phyloP scores from a whole-genome alignment of 768 basidiomycete genomes.

The Ramaria sp. region DNA sequence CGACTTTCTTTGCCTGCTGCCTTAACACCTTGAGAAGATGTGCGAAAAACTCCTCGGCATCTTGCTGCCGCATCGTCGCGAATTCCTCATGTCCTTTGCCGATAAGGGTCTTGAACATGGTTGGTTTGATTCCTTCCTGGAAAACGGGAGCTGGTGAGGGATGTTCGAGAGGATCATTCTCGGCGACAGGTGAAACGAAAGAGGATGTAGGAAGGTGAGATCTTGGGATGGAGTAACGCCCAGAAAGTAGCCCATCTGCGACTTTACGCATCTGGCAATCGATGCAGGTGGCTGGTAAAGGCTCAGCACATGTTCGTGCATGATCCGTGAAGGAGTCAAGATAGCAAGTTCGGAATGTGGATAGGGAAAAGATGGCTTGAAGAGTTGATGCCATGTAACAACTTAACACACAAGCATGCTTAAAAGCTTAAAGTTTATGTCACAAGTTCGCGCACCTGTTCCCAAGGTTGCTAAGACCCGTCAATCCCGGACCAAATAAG shows the following conservation, averaged over 20 bases:
- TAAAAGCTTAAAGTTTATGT: too few relatives aligned
- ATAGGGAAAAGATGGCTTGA: conserved; percentile 76
- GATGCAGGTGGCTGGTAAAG: conserved; percentile 74
- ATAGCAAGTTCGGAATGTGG: conserved; percentile 69
- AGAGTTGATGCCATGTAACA: conserved; percentile 97
- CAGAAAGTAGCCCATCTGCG: conserved; percentile 85
- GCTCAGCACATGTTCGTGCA: conserved; percentile 46
- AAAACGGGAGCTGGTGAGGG: conserved; percentile 39
- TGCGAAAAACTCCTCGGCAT: conserved; percentile 88
- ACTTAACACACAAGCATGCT: conserved; percentile 26
- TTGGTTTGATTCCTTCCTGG: conserved; percentile 78
- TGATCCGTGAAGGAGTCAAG: conserved; percentile 38
- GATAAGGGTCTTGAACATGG: conserved; percentile 77
- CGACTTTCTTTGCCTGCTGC: conserved; percentile 44
- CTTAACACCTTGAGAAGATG: conserved; percentile 68
- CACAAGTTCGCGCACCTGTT: conserved; percentile 48
- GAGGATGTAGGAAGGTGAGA: conserved; percentile 20
- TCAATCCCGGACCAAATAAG: conserved; percentile 79
- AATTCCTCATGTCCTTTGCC: conserved; percentile 93
- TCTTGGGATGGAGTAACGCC: conserved; percentile 70
- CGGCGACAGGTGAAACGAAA: conserved; percentile 9
- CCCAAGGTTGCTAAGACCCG: conserved; percentile 85
- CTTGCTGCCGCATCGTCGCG: conserved; percentile 93
- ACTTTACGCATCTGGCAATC: conserved; percentile 93
- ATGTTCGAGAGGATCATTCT: conserved; percentile 1